phyloP scores from a whole-genome alignment of 805 yeast genomes.

The Saccharomycopsis vini region DNA sequence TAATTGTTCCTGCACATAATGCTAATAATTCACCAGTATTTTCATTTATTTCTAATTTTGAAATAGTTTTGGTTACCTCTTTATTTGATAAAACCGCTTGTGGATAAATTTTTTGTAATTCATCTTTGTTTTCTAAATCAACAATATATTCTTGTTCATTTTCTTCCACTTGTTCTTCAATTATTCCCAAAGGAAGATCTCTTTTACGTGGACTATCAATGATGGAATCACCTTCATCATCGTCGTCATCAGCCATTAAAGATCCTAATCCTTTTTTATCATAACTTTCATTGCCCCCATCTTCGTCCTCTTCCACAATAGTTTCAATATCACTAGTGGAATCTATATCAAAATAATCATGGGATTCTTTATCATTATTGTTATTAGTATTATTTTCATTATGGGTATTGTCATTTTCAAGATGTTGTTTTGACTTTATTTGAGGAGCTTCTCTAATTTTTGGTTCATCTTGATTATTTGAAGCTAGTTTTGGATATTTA shows the following conservation, averaged over 20 bases:
- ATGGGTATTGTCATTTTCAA: not conserved
- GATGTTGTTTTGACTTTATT: slow-evolving; percentile 5
- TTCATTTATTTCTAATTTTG: slow-evolving; percentile 5
- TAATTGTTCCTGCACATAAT: not conserved
- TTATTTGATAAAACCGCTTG: not conserved
- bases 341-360: slow-evolving; percentile 2
- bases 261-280: not conserved
- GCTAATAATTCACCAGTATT: slow-evolving; percentile 2
- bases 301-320: slow-evolving; percentile 5
- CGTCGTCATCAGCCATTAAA: not conserved
- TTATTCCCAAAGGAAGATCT: not conserved
- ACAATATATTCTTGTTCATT: not conserved
- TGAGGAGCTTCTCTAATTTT: slow-evolving; percentile 16
- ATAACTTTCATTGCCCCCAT: not conserved
- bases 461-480: not conserved
- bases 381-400: not conserved
- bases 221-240: slow-evolving; percentile 1
- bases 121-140: not conserved
- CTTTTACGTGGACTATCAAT: not conserved
- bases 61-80: not conserved
- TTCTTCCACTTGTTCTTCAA: slow-evolving; percentile 5
- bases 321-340: slow-evolving; percentile 14
- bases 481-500: not conserved
- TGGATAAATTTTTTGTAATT: not conserved
- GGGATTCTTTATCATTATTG: not conserved